Evolutionary conservation across 495 filamentous ascomycete species (phyloP).

Genomic region (Acidomyces sp.): DNA sequence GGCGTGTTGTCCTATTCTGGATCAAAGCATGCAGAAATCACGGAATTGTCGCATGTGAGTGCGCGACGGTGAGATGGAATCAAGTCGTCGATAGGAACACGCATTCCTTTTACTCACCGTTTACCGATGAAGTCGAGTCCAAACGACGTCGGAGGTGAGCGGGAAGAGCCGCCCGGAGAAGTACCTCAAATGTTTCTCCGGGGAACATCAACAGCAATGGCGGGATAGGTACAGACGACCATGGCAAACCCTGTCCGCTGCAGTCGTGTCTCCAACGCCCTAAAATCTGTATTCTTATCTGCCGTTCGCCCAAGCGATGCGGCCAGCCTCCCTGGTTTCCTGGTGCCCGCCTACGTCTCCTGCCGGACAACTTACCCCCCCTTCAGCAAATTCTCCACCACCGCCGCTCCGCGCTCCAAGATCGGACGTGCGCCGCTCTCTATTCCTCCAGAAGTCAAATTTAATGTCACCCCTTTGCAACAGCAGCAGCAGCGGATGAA

Average conservation of each 20-base stretch:
- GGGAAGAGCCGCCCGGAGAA: not conserved
- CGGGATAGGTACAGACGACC: not conserved
- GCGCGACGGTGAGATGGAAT: no score
- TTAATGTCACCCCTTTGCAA: slow-evolving; percentile 45
- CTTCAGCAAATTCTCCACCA: slow-evolving; percentile 64
- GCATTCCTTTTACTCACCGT: no score
- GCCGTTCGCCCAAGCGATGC: slow-evolving; percentile 26
- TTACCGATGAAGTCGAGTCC: no score
- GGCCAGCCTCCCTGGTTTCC: slow-evolving; percentile 63
- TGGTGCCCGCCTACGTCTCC: slow-evolving; percentile 57
- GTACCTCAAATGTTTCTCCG: not conserved
- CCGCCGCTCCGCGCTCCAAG: slow-evolving; percentile 54
- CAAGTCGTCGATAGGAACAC: no score
- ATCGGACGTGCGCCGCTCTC: slow-evolving; percentile 71
- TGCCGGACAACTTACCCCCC: slow-evolving; percentile 18
- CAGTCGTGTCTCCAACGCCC: slow-evolving; percentile 1
- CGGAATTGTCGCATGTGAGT: no score
- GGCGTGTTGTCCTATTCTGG: no score
- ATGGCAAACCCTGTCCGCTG: slow-evolving; percentile 4
- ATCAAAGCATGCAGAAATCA: no score
- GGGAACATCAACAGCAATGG: not conserved
- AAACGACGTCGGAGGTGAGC: no score
- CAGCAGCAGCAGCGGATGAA: slow-evolving; percentile 33
- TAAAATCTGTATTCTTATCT: not conserved
- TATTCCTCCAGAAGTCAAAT: slow-evolving; percentile 68